A percentile compares a stretch with the other conserved stretches of the same genome.
Conservation (phyloP, 129 eudicot genomes). For the Ambrosia artemisiifolia region DNA sequence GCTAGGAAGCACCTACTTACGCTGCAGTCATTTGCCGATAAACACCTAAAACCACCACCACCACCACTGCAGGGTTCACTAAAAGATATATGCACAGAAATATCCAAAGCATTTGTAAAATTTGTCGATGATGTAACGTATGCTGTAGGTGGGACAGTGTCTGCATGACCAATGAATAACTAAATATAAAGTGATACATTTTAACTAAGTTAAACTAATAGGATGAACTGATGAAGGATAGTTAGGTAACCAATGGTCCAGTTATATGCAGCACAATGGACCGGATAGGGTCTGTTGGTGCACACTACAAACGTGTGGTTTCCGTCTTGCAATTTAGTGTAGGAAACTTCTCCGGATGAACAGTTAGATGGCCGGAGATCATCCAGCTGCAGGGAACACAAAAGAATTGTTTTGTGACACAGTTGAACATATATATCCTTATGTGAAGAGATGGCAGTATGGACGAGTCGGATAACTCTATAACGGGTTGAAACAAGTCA, state of each 20-base stretch:
- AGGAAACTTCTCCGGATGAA: slow-evolving; percentile 56
- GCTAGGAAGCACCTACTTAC: slow-evolving; percentile 63
- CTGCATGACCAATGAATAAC: slow-evolving; percentile 42
- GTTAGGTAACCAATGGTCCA: slow-evolving; percentile 74
- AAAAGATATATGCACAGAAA: slow-evolving; percentile 69
- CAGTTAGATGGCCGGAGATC: slow-evolving; percentile 48
- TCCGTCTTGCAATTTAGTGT: slow-evolving; percentile 56
- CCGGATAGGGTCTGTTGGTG: slow-evolving; percentile 39
- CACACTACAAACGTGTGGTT: slow-evolving; percentile 71
- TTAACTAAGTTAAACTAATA: neutral
- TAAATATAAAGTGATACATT: neutral
- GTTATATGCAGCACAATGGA: slow-evolving; percentile 63
- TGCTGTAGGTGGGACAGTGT: slow-evolving; percentile 85
- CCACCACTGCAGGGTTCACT: slow-evolving; percentile 49
- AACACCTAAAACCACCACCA: slow-evolving; percentile 73
- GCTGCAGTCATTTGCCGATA: slow-evolving; percentile 69
- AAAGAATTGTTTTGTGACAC: neutral
- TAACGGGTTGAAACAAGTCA: neutral
- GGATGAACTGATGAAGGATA: slow-evolving; percentile 14
- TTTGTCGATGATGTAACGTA: slow-evolving; percentile 48
- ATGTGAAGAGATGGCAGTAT: neutral
- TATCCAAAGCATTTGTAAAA: slow-evolving; percentile 57
- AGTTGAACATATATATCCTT: neutral
- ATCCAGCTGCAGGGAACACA: slow-evolving; percentile 61
- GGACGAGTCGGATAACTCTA: neutral